Base-by-base conservation (phyloP, 805 yeast genomes). In the Candida michaelii region DNA sequence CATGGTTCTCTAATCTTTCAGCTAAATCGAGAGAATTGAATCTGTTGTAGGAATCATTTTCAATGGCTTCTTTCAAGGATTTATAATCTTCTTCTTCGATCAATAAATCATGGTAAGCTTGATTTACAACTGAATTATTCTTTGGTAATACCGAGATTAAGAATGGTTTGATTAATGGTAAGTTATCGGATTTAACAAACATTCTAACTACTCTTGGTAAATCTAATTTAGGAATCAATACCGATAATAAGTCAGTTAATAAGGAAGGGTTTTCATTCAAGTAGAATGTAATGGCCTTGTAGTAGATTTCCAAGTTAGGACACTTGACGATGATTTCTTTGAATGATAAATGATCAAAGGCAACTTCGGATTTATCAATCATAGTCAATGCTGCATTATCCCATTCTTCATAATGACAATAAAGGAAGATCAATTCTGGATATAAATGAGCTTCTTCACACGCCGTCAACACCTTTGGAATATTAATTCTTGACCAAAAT, bases 341-440 rank as follows among this genome's bases (percentile, higher is more conserved):
- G 77, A 93, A 93, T 32, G 95, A 85, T 23, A 82, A 70, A 63
- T 93, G 99, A 55, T 93, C 98, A 58, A 91, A 90, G 13, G 96
- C 89, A 53, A 85, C 85, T 47, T 95, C 88, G 3, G 96, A 84
- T 61, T 82, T 89, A 64, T 93, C 97, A 74, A 93, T 93, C 90
- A 93, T 88, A 12, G 97, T 82, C 61, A 93, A 76, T 27, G 97
- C 89, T 47, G 99, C 99, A 65, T 93, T 93, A 65, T 93, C 99
- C 96, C 97, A 93, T 71, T 93, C 99, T 62, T 93, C 99, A 64
- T 93, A 93, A 67, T 93, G 99, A 62, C 97, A 89, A 71, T 91
- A 91, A 65, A 93, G 74, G 82, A 93, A 93, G 44, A 93, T 89
- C 54, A 91, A 76, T 70, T 93, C 99, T 15, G 95, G 93, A 90